These are phyloP conservation scores for Pterocarpus santalinus DNA, from an alignment of 306 rosid genomes.

Conservation along the genomic window DNA sequence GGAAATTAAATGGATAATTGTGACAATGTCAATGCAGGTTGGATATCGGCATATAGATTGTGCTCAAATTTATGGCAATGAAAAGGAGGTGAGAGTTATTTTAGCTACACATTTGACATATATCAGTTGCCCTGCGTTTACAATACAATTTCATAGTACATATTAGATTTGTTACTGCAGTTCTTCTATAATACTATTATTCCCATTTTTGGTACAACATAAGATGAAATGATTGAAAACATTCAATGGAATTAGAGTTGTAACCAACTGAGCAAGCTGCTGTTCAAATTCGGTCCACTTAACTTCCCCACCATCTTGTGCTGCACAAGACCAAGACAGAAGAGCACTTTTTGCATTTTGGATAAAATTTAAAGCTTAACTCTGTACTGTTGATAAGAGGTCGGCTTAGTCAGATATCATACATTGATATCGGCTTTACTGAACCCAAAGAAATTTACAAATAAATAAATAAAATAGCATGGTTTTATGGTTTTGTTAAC, in stretches of 20 bases:
- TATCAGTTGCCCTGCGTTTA: background rate
- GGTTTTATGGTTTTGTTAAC: no score
- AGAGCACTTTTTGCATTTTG: no score
- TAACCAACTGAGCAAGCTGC: background rate
- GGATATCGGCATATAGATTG: slow-evolving; percentile 70
- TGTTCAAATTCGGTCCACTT: background rate
- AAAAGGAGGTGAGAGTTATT: slow-evolving; percentile 55
- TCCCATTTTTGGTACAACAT: background rate
- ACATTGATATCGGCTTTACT: no score
- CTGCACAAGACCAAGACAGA: no score
- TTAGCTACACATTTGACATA: background rate
- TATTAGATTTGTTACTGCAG: background rate
- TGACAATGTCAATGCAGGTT: slow-evolving; percentile 49
- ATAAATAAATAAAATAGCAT: no score
- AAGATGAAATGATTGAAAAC: slow-evolving; percentile 4
- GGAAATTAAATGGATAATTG: background rate
- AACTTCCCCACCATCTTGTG: no score
- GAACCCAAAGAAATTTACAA: no score
- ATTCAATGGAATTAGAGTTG: background rate
- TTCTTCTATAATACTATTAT: no score
- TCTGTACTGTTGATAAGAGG: no score
- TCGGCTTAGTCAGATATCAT: no score
- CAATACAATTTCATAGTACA: background rate
- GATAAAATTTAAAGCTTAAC: no score
- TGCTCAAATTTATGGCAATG: slow-evolving; percentile 58